phyloP scores from a whole-genome alignment of 176 grass and related monocot genomes.

The Urochloa ruziziensis region DNA sequence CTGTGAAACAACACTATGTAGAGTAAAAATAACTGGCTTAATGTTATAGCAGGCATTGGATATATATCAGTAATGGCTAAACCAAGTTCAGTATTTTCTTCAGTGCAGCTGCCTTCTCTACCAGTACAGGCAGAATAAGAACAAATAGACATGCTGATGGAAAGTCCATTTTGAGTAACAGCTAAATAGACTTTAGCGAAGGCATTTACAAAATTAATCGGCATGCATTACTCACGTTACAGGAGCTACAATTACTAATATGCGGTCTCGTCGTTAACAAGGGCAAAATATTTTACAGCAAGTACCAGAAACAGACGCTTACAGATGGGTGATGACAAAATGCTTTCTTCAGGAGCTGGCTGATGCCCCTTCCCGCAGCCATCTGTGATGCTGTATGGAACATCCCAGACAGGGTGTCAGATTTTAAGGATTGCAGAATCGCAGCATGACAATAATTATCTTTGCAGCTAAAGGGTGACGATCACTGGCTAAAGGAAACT shows the following conservation, averaged over 20 bases:
- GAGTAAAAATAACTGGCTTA: background rate
- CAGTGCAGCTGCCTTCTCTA: background rate
- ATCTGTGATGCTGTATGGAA: conserved; percentile 23
- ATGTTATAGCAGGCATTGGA: background rate
- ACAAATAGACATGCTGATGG: background rate
- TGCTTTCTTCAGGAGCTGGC: conserved; percentile 53
- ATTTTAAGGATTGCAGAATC: background rate
- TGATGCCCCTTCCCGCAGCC: conserved; percentile 45
- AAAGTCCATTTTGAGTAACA: background rate
- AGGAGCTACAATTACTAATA: background rate
- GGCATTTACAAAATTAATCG: background rate
- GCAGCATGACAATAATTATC: background rate
- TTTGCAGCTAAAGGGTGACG: background rate
- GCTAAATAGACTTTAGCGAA: background rate
- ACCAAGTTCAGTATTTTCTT: background rate
- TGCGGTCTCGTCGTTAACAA: background rate
- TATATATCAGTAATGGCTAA: background rate
- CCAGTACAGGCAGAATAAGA: background rate
- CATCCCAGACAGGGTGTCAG: background rate
- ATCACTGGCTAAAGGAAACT: background rate
- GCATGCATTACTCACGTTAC: background rate
- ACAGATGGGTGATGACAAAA: conserved; percentile 39
- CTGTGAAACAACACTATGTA: background rate
- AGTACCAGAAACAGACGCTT: background rate
- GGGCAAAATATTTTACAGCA: background rate